Evolutionary conservation across 768 basidiomycete genomes (phyloP).

Genomic region (Boletus speciosus): DNA sequence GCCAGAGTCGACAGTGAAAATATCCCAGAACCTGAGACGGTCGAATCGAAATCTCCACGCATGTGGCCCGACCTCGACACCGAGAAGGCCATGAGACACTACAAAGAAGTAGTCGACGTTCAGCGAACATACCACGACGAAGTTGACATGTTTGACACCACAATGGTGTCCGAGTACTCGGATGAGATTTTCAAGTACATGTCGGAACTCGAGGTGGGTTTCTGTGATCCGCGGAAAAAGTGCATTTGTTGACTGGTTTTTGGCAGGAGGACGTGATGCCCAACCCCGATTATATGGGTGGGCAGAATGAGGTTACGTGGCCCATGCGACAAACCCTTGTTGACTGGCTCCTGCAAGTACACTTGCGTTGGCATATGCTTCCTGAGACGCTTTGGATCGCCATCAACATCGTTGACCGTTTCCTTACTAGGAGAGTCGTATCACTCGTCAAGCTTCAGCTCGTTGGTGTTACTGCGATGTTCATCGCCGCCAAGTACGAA

Average conservation of each 20-base stretch:
- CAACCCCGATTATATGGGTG: constrained; percentile 87
- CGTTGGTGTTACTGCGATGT: constrained; percentile 98
- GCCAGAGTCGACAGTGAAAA: constrained; percentile 47
- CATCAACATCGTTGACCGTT: constrained; percentile 93
- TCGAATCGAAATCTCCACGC: constrained; percentile 43
- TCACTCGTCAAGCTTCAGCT: constrained; percentile 90
- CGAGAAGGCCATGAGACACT: constrained; percentile 53
- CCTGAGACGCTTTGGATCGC: constrained; percentile 99
- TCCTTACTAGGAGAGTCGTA: constrained; percentile 84
- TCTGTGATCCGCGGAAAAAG: not conserved
- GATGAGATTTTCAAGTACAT: constrained; percentile 98
- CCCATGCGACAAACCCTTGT: constrained; percentile 93
- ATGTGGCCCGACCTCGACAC: constrained; percentile 77
- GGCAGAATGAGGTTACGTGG: constrained; percentile 91
- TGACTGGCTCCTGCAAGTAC: constrained; percentile 98
- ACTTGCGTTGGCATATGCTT: constrained; percentile 97
- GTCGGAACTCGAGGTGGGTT: constrained; percentile 82
- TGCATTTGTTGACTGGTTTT: constrained; percentile 19
- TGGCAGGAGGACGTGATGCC: constrained; percentile 83
- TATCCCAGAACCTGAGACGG: constrained; percentile 33
- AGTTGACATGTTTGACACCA: constrained; percentile 66
- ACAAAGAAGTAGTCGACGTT: constrained; percentile 63
- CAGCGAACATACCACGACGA: constrained; percentile 65
- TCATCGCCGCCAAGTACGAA: constrained; percentile 98
- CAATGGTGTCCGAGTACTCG: constrained; percentile 98